Evolutionary conservation across 371 early-diverging fungal species (phyloP).

Genomic region (Funneliformis caledonium): DNA sequence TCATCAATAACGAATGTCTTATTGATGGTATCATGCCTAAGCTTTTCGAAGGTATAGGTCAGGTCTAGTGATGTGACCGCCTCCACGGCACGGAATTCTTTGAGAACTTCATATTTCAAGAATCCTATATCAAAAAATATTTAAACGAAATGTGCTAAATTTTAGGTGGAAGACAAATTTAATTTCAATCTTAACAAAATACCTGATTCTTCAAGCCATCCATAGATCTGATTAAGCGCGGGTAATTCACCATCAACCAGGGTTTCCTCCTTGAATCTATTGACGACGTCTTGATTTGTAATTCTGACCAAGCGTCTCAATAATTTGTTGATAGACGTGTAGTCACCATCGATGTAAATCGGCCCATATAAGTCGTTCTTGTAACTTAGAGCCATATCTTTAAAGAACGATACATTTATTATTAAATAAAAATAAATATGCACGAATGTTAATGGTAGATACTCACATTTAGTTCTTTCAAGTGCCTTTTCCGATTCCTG

Average conservation of each 20-base stretch:
- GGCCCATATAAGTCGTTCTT: background rate
- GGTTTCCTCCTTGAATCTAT: background rate
- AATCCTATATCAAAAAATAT: constrained; percentile 11
- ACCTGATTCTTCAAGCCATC: constrained; percentile 12
- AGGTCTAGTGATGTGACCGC: background rate
- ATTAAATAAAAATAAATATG: no score
- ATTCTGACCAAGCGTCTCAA: background rate
- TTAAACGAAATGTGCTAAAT: background rate
- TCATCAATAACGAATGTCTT: background rate
- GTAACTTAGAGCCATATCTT: background rate
- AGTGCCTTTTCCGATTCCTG: background rate
- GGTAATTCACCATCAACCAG: background rate
- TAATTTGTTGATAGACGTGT: background rate
- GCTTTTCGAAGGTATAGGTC: constrained; percentile 6
- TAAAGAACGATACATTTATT: no score
- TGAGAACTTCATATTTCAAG: constrained; percentile 2
- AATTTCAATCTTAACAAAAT: background rate
- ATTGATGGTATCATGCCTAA: background rate
- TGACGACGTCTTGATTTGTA: background rate
- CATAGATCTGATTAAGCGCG: background rate
- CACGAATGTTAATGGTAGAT: background rate
- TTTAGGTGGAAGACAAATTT: background rate
- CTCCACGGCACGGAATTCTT: constrained; percentile 26
- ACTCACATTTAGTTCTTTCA: background rate
- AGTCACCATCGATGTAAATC: background rate